phyloP scores from a whole-genome alignment of 192 early-diverging fungal species.

The Coemansia sp. region DNA sequence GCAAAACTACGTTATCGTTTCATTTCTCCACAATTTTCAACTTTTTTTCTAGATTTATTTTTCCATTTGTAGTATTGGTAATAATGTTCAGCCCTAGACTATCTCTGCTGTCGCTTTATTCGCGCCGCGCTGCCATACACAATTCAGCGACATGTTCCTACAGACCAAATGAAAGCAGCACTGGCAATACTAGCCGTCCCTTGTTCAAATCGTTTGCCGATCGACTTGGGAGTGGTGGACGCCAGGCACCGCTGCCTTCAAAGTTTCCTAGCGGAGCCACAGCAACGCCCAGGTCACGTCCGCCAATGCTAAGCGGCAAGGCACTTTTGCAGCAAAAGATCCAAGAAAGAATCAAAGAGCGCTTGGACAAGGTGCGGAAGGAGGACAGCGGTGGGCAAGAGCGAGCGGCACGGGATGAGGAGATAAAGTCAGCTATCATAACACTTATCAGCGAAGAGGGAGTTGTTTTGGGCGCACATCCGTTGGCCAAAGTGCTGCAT shows the following conservation, averaged over 20 bases:
- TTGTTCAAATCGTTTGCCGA: conserved; percentile 4
- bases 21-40: neutral
- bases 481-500: conserved; percentile 16
- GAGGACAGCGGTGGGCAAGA: conserved; percentile 3
- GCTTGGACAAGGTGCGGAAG: conserved; percentile 7
- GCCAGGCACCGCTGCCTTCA: neutral
- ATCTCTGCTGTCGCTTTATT: neutral
- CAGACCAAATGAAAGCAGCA: neutral
- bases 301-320: conserved; percentile 9
- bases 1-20: too few relatives aligned
- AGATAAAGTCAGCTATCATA: conserved; percentile 37
- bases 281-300: neutral
- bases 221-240: neutral
- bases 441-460: conserved; percentile 27
- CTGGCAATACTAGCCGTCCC: neutral
- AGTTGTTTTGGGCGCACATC: conserved; percentile 12
- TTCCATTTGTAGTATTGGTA: neutral
- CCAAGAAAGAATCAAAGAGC: conserved; percentile 14
- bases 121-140: neutral
- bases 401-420: conserved; percentile 34
- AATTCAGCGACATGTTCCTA: neutral
- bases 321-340: conserved; percentile 13
- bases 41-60: neutral
- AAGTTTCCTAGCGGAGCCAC: neutral
- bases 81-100: neutral